Conservation (phyloP, 495 filamentous ascomycete genomes). For the Staphylotrichum longicolle region DNA sequence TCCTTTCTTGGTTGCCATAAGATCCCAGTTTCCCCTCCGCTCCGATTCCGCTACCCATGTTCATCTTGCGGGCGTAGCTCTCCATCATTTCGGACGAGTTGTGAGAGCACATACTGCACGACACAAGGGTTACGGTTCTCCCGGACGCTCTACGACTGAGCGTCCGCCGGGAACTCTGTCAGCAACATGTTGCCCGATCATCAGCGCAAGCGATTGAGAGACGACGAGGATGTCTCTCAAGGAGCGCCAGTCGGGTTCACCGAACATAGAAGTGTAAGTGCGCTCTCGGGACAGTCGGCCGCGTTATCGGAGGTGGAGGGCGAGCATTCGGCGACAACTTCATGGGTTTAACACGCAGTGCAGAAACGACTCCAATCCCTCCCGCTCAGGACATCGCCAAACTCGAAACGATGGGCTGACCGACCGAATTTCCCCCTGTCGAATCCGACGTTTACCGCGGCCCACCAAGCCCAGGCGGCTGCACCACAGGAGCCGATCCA, state of each 20-base stretch:
- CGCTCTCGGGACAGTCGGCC: background rate
- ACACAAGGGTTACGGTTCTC: too few species aligned
- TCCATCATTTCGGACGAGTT: too few species aligned
- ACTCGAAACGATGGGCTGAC: slow-evolving; percentile 39
- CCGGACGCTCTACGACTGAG: too few species aligned
- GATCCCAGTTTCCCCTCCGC: too few species aligned
- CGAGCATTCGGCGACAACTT: background rate
- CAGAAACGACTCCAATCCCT: slow-evolving; percentile 51
- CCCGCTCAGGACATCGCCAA: slow-evolving; percentile 43
- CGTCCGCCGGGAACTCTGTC: too few species aligned
- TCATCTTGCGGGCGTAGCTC: too few species aligned
- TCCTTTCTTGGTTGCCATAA: too few species aligned
- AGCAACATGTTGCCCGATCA: slow-evolving; percentile 25
- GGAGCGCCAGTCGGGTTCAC: slow-evolving; percentile 42
- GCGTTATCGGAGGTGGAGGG: background rate
- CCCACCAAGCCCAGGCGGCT: slow-evolving; percentile 31
- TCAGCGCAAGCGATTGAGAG: slow-evolving; percentile 34
- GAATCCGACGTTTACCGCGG: slow-evolving; percentile 21
- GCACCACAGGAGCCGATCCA: slow-evolving; percentile 35
- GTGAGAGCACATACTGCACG: too few species aligned
- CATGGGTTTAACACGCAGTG: slow-evolving; percentile 14
- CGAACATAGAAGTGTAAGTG: slow-evolving; percentile 49
- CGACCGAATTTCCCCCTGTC: slow-evolving; percentile 33
- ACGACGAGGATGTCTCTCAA: slow-evolving; percentile 32
- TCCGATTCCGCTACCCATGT: too few species aligned